A percentile compares a stretch with the other conserved stretches of the same genome.
Conservation (phyloP, 805 yeast species). For the Saccharomycopsis microspora region DNA sequence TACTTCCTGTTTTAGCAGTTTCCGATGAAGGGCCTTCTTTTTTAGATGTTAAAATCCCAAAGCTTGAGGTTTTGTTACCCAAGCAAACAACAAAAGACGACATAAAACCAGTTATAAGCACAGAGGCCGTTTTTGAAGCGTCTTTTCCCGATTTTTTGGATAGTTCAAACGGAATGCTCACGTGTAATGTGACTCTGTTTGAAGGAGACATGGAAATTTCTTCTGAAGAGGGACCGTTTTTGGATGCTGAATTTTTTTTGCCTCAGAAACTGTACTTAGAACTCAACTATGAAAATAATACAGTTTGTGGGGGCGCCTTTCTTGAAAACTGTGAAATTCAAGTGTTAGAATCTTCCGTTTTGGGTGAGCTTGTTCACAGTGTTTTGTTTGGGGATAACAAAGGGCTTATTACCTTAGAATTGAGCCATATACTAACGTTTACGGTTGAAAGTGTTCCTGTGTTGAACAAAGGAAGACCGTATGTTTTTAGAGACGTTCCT, state of each 20-base stretch:
- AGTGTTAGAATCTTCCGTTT: too few species aligned
- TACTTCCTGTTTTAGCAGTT: background rate
- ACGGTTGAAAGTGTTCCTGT: background rate
- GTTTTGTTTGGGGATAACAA: too few species aligned
- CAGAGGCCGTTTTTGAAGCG: background rate
- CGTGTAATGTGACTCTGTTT: background rate
- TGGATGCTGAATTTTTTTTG: background rate
- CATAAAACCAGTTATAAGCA: background rate
- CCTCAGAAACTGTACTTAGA: background rate
- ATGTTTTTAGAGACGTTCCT: constrained; percentile 2
- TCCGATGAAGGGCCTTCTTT: background rate
- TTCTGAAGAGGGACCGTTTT: background rate
- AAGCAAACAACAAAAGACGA: background rate
- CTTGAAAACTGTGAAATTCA: too few species aligned
- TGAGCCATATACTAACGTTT: too few species aligned
- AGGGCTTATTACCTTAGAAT: too few species aligned
- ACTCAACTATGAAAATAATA: too few species aligned
- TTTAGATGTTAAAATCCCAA: background rate
- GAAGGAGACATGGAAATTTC: background rate
- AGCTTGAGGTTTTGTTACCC: constrained; percentile 3
- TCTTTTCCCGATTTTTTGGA: constrained; percentile 2
- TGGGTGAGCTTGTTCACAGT: too few species aligned
- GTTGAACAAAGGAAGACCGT: background rate
- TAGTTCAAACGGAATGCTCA: background rate
- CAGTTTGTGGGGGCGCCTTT: too few species aligned